Evolutionary conservation across 140 eudicot species (phyloP), one percentile per base, ranked within the genome.

Genomic region (Anethum foeniculum): DNA sequence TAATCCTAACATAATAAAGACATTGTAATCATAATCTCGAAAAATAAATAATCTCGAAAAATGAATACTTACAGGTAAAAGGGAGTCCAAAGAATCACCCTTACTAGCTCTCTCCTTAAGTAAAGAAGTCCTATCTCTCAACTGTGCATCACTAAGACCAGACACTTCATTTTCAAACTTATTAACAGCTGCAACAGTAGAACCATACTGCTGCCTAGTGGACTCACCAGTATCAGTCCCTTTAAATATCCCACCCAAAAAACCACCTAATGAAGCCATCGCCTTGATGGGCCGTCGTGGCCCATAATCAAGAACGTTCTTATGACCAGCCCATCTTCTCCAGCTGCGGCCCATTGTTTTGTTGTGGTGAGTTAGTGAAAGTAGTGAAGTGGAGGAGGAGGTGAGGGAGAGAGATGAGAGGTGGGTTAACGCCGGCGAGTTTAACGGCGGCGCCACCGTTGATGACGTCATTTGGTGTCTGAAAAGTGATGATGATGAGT

Each of bases 221-320:
- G 93, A 83, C 83, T 94, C 98, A 1, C 94, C 96, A 23, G 88
- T 88, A 78, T 94, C 98, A 5, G 79, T 78, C 6, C 90, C 88
- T 80, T 86, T 89, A 75, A 94, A 91, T 12, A 94, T 83, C 78
- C 97, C 95, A 18, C 93, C 92, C 4, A 92, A 82, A 0, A 92
- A 76, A 52, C 97, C 97, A 23, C 96, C 97, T 78, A 92, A 86
- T 0, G 96, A 84, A 7, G 97, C 91, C 58, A 41, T 27, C 1
- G 58, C 64, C 38, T 56, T 79, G 7, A 71, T 27, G 43, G 79
- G 62, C 44, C 60, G 25, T 16, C 43, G 60, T 27, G 62, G 32
- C 21, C 36, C 54, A 44, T 15, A 2, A 46, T 30, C 36, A 25
- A 32, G 43, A 48, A 51, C 1, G 21, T 12, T 77, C 5, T 38